phyloP scores from a whole-genome alignment of 257 asterid genomes.

The Ophiorrhiza pumila region DNA sequence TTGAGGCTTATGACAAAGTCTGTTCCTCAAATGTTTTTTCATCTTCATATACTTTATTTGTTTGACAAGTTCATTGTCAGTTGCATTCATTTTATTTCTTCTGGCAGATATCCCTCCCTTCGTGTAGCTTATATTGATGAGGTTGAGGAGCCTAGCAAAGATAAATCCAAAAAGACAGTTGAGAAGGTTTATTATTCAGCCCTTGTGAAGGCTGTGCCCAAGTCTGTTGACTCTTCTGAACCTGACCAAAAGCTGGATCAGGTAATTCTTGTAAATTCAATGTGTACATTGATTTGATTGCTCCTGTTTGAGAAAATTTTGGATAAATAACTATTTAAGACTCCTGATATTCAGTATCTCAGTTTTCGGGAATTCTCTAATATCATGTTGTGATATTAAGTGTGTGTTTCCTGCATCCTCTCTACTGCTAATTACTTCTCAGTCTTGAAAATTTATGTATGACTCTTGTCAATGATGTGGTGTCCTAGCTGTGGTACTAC shows the following conservation, averaged over 20 bases:
- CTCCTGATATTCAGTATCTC: not conserved
- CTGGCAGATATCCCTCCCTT: conserved; percentile 88
- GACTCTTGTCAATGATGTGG: not conserved
- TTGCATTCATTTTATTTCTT: conserved; percentile 23
- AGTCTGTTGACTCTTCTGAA: conserved; percentile 84
- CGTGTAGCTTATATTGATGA: conserved; percentile 97
- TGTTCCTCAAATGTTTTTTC: conserved; percentile 19
- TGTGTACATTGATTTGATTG: not conserved
- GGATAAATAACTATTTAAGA: not conserved
- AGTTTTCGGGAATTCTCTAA: not conserved
- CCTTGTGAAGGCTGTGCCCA: conserved; percentile 89
- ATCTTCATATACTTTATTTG: not conserved
- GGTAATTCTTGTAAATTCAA: conserved; percentile 34
- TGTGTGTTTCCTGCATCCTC: not conserved
- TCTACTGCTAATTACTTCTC: not conserved
- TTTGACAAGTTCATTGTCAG: conserved; percentile 22
- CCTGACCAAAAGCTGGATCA: conserved; percentile 90
- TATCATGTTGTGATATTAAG: not conserved
- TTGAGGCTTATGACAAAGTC: conserved; percentile 90
- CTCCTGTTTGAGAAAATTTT: not conserved
- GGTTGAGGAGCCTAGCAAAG: conserved; percentile 69
- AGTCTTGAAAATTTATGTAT: not conserved
- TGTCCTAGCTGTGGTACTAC: too few species aligned
- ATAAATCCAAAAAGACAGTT: conserved; percentile 49
- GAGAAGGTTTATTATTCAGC: conserved; percentile 95